These are phyloP conservation scores for Melaleuca quinquenervia DNA, from an alignment of 345 rosid genomes.

Conservation along the genomic window DNA sequence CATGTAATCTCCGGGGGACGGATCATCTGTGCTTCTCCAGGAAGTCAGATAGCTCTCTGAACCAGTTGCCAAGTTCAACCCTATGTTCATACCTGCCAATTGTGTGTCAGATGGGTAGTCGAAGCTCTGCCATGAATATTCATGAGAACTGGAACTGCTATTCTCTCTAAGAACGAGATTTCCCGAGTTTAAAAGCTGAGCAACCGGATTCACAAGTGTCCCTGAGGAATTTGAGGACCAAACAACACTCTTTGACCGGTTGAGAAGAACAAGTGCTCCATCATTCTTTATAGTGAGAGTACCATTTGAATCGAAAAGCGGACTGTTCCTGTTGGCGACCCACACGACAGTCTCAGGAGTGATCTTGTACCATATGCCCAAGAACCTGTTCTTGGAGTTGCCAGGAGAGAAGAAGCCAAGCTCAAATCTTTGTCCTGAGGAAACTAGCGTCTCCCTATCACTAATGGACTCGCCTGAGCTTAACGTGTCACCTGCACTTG, in stretches of 20 bases:
- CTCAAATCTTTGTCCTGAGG: slow-evolving; percentile 15
- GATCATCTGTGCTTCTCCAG: slow-evolving; percentile 16
- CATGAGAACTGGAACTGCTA: background rate
- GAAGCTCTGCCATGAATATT: slow-evolving; percentile 28
- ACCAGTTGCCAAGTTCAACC: slow-evolving; percentile 5
- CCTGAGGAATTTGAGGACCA: slow-evolving; percentile 20
- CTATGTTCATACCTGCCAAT: slow-evolving; percentile 30
- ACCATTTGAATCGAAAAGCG: slow-evolving; percentile 8
- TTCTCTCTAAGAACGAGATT: slow-evolving; percentile 17
- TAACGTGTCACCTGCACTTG: background rate
- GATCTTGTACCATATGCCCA: slow-evolving; percentile 36
- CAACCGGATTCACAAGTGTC: slow-evolving; percentile 1
- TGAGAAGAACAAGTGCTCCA: slow-evolving; percentile 7
- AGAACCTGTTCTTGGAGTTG: slow-evolving; percentile 20
- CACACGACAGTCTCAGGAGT: slow-evolving; percentile 17
- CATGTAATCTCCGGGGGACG: slow-evolving; percentile 11
- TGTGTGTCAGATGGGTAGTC: slow-evolving; percentile 26
- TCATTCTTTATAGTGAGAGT: slow-evolving; percentile 6
- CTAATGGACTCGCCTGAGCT: slow-evolving; percentile 3
- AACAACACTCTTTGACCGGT: background rate
- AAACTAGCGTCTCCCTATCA: slow-evolving; percentile 11
- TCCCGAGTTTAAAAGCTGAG: slow-evolving; percentile 27
- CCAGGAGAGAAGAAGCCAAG: slow-evolving; percentile 20
- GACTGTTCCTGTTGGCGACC: slow-evolving; percentile 36
- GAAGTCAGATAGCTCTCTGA: slow-evolving; percentile 4